Evolutionary conservation across 768 basidiomycete species (phyloP).

Genomic region (Hygrocybe punicea): DNA sequence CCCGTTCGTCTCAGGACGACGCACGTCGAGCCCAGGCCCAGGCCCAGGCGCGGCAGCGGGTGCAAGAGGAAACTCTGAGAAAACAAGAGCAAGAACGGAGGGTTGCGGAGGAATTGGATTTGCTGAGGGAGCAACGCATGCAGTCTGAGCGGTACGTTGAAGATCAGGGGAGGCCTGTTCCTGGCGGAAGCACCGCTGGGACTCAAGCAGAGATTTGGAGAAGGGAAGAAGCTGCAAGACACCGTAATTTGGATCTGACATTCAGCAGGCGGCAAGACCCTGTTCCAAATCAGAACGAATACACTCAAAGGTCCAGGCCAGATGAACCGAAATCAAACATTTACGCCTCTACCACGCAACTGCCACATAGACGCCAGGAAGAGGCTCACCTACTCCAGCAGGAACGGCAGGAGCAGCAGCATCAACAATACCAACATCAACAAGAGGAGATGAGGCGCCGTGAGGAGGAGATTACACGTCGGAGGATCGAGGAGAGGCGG

Average conservation of each 20-base stretch:
- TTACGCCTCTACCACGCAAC: not conserved
- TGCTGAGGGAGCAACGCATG: slow-evolving; percentile 38
- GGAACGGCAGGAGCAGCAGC: slow-evolving; percentile 38
- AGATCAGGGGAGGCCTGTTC: slow-evolving; percentile 32
- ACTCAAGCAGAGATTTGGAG: not conserved
- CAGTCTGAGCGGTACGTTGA: slow-evolving; percentile 21
- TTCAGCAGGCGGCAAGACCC: slow-evolving; percentile 6
- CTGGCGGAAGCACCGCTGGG: not conserved
- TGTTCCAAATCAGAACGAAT: not conserved
- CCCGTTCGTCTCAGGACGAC: not conserved
- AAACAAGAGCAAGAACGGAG: slow-evolving; percentile 16
- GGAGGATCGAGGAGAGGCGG: slow-evolving; percentile 38
- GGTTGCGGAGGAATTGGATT: slow-evolving; percentile 37
- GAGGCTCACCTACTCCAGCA: slow-evolving; percentile 13
- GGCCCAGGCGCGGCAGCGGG: slow-evolving; percentile 14
- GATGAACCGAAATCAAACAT: not conserved
- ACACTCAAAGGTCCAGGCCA: not conserved
- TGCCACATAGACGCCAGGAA: slow-evolving; percentile 33
- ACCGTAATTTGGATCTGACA: slow-evolving; percentile 8
- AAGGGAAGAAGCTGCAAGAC: slow-evolving; percentile 11
- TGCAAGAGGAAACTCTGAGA: slow-evolving; percentile 19
- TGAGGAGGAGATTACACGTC: slow-evolving; percentile 46
- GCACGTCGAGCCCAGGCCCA: slow-evolving; percentile 9
- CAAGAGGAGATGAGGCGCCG: slow-evolving; percentile 43
- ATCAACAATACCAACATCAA: slow-evolving; percentile 11